These are phyloP conservation scores for Penicillium cosmopolitanum DNA, from an alignment of 495 filamentous ascomycete genomes.

Conservation along the genomic window DNA sequence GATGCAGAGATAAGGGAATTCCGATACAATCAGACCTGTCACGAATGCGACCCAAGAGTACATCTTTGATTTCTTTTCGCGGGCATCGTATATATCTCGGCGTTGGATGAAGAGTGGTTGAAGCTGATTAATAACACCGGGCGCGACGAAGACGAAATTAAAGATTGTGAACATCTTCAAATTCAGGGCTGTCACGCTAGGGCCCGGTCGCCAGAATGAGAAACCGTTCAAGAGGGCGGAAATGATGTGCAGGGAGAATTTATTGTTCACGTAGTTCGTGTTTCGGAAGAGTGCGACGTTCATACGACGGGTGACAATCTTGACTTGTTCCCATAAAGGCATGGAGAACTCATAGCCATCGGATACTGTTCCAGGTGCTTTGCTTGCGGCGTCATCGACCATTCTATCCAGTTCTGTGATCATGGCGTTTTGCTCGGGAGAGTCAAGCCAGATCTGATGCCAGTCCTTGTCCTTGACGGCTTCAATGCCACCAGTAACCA, in stretches of 20 bases:
- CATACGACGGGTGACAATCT: conserved; percentile 59
- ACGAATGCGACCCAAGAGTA: conserved; percentile 60
- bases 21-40: conserved; percentile 51
- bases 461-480: conserved; percentile 53
- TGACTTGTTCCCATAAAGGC: conserved; percentile 58
- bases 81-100: conserved; percentile 54
- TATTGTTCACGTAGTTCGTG: conserved; percentile 67
- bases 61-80: conserved; percentile 56
- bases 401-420: conserved; percentile 59
- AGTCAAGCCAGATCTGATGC: conserved; percentile 68
- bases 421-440: conserved; percentile 47
- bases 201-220: conserved; percentile 42
- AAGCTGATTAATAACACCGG: conserved; percentile 54
- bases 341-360: conserved; percentile 59
- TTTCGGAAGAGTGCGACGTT: conserved; percentile 65
- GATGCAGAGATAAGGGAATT: conserved; percentile 56
- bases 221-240: conserved; percentile 45
- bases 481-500: conserved; percentile 54
- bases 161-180: conserved; percentile 50
- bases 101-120: conserved; percentile 57
- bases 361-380: conserved; percentile 36
- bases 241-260: conserved; percentile 49
- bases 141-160: conserved; percentile 53
- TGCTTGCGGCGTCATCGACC: conserved; percentile 42
- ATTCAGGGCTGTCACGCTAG: conserved; percentile 32